Base-by-base conservation (phyloP, 139 green algal genomes). In the Zygnema cylindricum region DNA sequence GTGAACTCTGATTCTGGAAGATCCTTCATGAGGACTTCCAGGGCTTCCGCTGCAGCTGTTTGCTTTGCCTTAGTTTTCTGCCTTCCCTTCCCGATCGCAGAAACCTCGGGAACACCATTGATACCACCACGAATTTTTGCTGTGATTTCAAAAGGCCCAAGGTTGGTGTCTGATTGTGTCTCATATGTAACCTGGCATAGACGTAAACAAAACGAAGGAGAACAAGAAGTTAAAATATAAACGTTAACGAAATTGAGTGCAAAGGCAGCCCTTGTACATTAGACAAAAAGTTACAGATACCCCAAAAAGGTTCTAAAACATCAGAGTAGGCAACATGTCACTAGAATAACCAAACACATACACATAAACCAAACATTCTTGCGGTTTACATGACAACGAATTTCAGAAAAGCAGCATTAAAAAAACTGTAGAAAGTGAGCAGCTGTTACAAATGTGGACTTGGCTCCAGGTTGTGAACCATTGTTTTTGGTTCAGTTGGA, bases 21-120 rank as follows among this genome's bases (percentile, higher is more conserved):
- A n/a, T 54, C 79, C 73, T 90, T 40, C 69, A 89, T 43, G 36
- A 89, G 40, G n/a, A 1, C 0, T 78, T 89, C 84, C 84, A 89
- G 7, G 2, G 84, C 84, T 32, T 43, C 84, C 1, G 77, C 84
- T 22, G 84, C 84, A 76, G 84, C 84, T 78, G 63, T 88, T 78
- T 89, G 84, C 43, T 89, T 89, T 21, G 84, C 84, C 25, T 82
- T 79, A 43, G 40, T 40, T 54, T 89, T 89, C 73, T 43, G 40
- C 38, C 79, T 41, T 32, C 39, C 84, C 0, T 38, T 43, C 30
- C 41, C 84, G 32, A 81, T 36, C 0, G 78, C 84, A 16, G 39
- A 30, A 43, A 89, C 79, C 30, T 25, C 35, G 30, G 84, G 84
- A 32, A 88, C 36, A 41, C 38, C 79, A 54, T 63, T 89, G 0